Evolutionary conservation across 192 early-diverging fungal genomes (phyloP).

Genomic region (Spinellus fusiger): DNA sequence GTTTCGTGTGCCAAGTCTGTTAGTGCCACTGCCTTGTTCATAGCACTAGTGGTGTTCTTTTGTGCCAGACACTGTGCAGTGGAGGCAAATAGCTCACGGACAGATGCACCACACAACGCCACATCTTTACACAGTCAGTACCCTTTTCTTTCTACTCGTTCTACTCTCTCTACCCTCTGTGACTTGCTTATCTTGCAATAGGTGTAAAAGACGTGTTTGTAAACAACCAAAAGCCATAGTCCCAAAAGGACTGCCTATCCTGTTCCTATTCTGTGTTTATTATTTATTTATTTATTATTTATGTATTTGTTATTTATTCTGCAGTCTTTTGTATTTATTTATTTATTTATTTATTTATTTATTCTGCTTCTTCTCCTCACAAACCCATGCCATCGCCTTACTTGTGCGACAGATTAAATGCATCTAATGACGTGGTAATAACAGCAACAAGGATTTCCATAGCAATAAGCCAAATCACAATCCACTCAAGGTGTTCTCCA

Average conservation of each 20-base stretch:
- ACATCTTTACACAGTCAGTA: not conserved
- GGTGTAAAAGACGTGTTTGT: not conserved
- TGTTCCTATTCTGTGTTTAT: too few relatives aligned
- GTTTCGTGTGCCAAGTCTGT: not conserved
- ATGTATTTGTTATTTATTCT: not conserved
- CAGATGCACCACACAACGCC: not conserved
- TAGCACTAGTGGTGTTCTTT: not conserved
- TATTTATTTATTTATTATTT: not conserved
- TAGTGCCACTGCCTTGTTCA: not conserved
- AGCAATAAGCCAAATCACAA: constrained; percentile 90
- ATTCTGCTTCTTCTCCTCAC: not conserved
- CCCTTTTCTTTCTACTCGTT: not conserved
- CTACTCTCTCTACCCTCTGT: not conserved
- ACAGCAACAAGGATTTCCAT: constrained; percentile 74
- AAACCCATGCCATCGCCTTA: not conserved
- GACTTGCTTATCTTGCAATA: not conserved
- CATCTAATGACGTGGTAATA: constrained; percentile 69
- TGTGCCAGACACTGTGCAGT: not conserved
- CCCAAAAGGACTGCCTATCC: too few relatives aligned
- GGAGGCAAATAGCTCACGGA: not conserved
- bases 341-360: not conserved
- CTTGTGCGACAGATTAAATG: constrained; percentile 40
- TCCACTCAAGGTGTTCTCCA: constrained; percentile 90
- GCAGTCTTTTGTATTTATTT: not conserved
- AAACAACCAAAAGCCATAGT: too few relatives aligned